Conservation (phyloP, 208 protist species). For the Borovskyia barvae region DNA sequence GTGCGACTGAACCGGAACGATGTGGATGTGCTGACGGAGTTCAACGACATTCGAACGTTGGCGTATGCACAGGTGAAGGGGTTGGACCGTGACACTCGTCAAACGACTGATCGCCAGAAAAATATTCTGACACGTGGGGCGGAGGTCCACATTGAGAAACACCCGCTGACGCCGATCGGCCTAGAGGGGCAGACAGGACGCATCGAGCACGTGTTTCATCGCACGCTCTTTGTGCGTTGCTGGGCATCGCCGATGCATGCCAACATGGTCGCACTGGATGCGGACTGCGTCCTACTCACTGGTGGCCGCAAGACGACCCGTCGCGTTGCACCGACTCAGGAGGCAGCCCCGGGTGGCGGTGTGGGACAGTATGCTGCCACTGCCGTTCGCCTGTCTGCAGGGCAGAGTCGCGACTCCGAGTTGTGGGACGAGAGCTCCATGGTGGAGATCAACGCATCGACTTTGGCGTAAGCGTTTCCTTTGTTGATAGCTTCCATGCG, state of each 20-base stretch:
- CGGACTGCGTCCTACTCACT: slow-evolving; percentile 59
- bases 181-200: slow-evolving; percentile 73
- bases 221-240: slow-evolving; percentile 77
- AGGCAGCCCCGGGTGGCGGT: neutral
- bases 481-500: too few species aligned
- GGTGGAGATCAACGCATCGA: slow-evolving; percentile 13
- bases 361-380: slow-evolving; percentile 21
- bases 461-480: slow-evolving; percentile 4
- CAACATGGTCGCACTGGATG: slow-evolving; percentile 69
- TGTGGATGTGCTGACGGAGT: slow-evolving; percentile 81
- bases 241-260: slow-evolving; percentile 65
- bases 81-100: slow-evolving; percentile 36
- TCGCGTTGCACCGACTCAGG: slow-evolving; percentile 16
- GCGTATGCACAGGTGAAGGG: slow-evolving; percentile 73
- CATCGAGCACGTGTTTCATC: slow-evolving; percentile 85
- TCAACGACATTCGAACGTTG: slow-evolving; percentile 71
- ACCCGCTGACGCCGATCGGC: slow-evolving; percentile 52
- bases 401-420: slow-evolving; percentile 23
- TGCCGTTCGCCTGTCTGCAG: slow-evolving; percentile 44
- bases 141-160: slow-evolving; percentile 72
- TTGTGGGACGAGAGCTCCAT: slow-evolving; percentile 30
- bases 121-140: slow-evolving; percentile 75
- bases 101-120: slow-evolving; percentile 67
- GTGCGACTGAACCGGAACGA: slow-evolving; percentile 59
- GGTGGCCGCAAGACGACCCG: slow-evolving; percentile 72